Evolutionary conservation across 306 rosid genomes (phyloP).

Genomic region (Prunus persica): DNA sequence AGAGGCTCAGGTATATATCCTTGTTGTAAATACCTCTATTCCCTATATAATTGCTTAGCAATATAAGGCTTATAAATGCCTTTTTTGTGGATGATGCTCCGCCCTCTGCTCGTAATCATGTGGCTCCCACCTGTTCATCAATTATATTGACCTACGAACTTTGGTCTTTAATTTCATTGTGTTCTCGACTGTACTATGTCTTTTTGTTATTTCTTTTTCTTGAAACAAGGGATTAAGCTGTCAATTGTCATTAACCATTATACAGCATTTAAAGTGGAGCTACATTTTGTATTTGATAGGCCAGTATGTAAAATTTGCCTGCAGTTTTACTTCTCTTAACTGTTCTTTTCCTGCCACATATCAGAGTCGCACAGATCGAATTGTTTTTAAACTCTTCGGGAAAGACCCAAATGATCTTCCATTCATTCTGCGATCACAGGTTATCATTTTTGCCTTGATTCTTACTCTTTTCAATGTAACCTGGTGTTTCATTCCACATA

Average conservation of each 20-base stretch:
- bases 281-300: neutral
- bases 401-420: conserved; percentile 85
- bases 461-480: conserved; percentile 2
- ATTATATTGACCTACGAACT: neutral
- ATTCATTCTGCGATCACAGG: conserved; percentile 68
- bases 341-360: conserved; percentile 19
- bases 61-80: neutral
- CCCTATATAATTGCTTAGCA: neutral
- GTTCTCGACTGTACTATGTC: neutral
- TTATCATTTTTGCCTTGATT: conserved; percentile 26
- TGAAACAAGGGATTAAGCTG: neutral
- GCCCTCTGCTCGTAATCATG: conserved; percentile 11
- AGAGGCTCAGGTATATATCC: conserved; percentile 78
- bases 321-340: conserved; percentile 9
- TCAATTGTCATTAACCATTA: neutral
- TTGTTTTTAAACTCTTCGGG: conserved; percentile 90
- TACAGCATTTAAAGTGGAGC: neutral
- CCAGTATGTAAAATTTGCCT: conserved; percentile 3
- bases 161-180: neutral
- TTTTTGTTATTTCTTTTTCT: neutral
- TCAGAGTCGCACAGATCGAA: conserved; percentile 89
- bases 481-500: conserved; percentile 27
- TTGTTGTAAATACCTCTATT: conserved; percentile 17
- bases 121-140: conserved; percentile 5
- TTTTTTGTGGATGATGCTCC: conserved; percentile 8